Evolutionary conservation across 1,139 yeast genomes (phyloP), one percentile per base, ranked within the genome.

Genomic region (Hansenula anomala): DNA sequence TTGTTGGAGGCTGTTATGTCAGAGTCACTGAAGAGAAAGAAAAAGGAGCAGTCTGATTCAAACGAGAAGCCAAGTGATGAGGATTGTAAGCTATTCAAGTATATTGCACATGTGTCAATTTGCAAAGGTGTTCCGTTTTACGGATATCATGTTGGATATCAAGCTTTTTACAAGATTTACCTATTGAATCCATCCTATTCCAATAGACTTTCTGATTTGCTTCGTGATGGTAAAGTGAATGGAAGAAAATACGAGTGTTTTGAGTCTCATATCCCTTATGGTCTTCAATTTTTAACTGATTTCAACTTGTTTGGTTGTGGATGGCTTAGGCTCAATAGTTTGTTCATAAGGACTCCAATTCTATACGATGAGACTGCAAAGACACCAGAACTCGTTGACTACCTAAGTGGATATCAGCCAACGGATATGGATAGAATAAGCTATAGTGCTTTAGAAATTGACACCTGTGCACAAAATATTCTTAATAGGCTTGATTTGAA

Each of bases 221-320:
- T 88, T 10, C 63, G 79, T 27, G 75, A 70, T 25, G 80, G 80
- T 0, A 60, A 60, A 10, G 55, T 79, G 2, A 49, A 49, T 34
- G 65, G 67, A 3, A 45, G 45, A 13, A 38, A 50, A 1, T 42
- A 59, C 17, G 78, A 78, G 36, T 76, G 80, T 0, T 86, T 69
- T 54, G 98, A 92, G 53, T 71, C 90, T 0, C 97, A 92, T 55
- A 69, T 92, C 12, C 94, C 96, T 0, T 81, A 68, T 52, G 57
- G 75, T 1, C 60, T 88, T 16, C 97, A 92, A 54, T 88, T 92
- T 55, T 60, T 87, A 30, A 69, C 87, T 0, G 98, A 94, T 55
- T 88, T 73, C 60, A 90, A 90, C 54, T 61, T 90, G 28, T 87
- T 73, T 58, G 95, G 96, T 1, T 87, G 97, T 59, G 81, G 83